These are phyloP conservation scores for Diphasiastrum complanatum DNA, from an alignment of 83 land plant species.

Conservation along the genomic window DNA sequence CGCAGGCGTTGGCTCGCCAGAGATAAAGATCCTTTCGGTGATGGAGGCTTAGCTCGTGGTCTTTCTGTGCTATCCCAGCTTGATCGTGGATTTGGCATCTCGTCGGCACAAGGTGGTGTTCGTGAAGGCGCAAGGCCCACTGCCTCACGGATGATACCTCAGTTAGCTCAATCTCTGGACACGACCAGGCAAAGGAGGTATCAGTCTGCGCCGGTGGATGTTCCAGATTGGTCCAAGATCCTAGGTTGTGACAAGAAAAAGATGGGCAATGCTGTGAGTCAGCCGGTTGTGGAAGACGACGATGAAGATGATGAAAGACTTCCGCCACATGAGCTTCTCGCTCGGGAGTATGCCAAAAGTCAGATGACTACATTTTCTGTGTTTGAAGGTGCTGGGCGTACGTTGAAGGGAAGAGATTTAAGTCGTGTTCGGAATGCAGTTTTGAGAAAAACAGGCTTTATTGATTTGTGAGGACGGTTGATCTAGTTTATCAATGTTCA, in stretches of 20 bases:
- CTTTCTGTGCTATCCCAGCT: no score
- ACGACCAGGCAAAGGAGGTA: no score
- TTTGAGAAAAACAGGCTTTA: slow-evolving; percentile 69
- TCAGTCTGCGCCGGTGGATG: slow-evolving; percentile 20
- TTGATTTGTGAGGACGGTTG: no score
- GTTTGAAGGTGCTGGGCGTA: slow-evolving; percentile 59
- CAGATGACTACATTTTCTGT: slow-evolving; percentile 39
- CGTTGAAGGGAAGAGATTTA: slow-evolving; percentile 70
- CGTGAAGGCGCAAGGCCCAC: no score
- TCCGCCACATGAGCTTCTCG: slow-evolving; percentile 68
- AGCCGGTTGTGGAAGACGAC: slow-evolving; percentile 6
- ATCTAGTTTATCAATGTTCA: no score
- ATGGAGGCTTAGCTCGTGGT: no score
- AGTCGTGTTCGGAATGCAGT: slow-evolving; percentile 70
- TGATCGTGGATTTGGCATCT: no score
- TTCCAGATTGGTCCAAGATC: slow-evolving; percentile 19
- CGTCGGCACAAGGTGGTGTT: no score
- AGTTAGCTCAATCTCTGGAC: no score
- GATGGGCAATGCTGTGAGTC: not conserved
- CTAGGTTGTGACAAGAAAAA: not conserved
- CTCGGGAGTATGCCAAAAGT: slow-evolving; percentile 36
- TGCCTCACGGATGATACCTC: no score
- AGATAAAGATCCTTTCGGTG: no score
- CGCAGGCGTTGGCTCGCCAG: no score
- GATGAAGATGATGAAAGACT: slow-evolving; percentile 40